These are phyloP conservation scores for Chalciporus piperatoides DNA, from an alignment of 1,284 basidiomycete genomes.

Conservation along the genomic window DNA sequence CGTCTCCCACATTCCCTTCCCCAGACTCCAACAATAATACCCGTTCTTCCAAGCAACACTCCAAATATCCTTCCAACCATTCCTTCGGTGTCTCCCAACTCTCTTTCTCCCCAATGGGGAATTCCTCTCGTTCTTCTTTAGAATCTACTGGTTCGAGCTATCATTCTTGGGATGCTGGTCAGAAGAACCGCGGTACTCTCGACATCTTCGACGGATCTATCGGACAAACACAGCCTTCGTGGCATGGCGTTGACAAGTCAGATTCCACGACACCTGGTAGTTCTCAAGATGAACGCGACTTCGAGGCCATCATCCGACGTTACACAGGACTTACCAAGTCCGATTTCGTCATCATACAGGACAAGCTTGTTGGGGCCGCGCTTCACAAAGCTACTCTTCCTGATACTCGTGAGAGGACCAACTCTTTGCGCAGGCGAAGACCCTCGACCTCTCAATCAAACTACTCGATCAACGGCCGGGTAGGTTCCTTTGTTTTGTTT, in stretches of 20 bases:
- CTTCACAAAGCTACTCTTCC: slow-evolving; percentile 51
- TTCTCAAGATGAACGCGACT: slow-evolving; percentile 54
- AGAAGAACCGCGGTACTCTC: slow-evolving; percentile 49
- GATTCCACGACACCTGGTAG: slow-evolving; percentile 45
- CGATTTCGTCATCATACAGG: slow-evolving; percentile 69
- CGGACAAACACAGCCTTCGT: slow-evolving; percentile 47
- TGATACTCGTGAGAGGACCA: slow-evolving; percentile 54
- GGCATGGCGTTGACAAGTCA: slow-evolving; percentile 60
- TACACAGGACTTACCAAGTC: slow-evolving; percentile 63
- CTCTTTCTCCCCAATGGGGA: slow-evolving; percentile 62
- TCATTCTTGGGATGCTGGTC: slow-evolving; percentile 67
- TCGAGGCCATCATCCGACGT: slow-evolving; percentile 60
- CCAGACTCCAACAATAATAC: slow-evolving; percentile 31
- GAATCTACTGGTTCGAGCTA: slow-evolving; percentile 78
- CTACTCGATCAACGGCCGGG: slow-evolving; percentile 56
- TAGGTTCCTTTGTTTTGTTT: slow-evolving; percentile 33
- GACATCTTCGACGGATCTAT: slow-evolving; percentile 47
- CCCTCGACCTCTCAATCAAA: slow-evolving; percentile 80
- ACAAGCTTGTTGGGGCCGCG: slow-evolving; percentile 62
- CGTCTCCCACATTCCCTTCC: slow-evolving; percentile 46
- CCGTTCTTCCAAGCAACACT: slow-evolving; percentile 54
- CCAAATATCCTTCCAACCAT: slow-evolving; percentile 46
- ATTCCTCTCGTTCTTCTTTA: slow-evolving; percentile 72
- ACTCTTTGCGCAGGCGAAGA: slow-evolving; percentile 60
- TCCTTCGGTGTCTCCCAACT: slow-evolving; percentile 51